These are phyloP conservation scores for Ceratobasidium sp. DNA, from an alignment of 1,284 basidiomycete genomes.

Conservation along the genomic window DNA sequence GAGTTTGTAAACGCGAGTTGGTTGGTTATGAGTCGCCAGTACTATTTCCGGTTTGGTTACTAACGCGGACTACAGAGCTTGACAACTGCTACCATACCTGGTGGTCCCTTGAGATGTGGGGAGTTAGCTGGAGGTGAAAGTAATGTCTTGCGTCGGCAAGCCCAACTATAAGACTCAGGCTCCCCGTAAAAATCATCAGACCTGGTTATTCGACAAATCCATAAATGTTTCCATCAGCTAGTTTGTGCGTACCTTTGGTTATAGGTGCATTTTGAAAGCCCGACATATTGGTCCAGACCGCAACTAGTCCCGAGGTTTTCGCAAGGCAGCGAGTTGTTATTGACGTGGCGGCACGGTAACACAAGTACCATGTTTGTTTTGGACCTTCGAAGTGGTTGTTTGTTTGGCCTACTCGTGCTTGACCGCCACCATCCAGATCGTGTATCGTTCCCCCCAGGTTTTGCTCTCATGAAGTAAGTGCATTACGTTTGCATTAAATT, in stretches of 20 bases:
- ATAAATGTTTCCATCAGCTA: too few species aligned
- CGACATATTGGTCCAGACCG: slow-evolving; percentile 43
- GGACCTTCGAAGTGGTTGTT: too few species aligned
- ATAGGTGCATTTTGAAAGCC: slow-evolving; percentile 71
- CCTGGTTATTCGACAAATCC: slow-evolving; percentile 62
- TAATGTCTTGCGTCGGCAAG: slow-evolving; percentile 90
- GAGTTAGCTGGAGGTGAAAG: slow-evolving; percentile 78
- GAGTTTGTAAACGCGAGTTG: slow-evolving; percentile 86
- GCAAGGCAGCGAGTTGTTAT: background rate
- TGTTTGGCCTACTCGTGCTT: background rate
- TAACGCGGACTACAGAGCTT: background rate
- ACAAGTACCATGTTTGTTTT: slow-evolving; percentile 5
- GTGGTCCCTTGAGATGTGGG: slow-evolving; percentile 77
- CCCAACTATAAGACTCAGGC: slow-evolving; percentile 78
- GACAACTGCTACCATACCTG: slow-evolving; percentile 63
- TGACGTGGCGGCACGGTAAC: slow-evolving; percentile 28
- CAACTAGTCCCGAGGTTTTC: too few species aligned
- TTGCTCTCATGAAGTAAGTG: slow-evolving; percentile 47
- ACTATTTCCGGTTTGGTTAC: slow-evolving; percentile 64
- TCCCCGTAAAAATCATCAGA: slow-evolving; percentile 77
- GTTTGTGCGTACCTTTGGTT: slow-evolving; percentile 71
- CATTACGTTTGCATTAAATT: background rate
- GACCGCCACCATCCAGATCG: background rate
- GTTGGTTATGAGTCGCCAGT: slow-evolving; percentile 84
- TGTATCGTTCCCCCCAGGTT: background rate